phyloP scores from a whole-genome alignment of 257 asterid species.

The Fraxinus anomala region DNA sequence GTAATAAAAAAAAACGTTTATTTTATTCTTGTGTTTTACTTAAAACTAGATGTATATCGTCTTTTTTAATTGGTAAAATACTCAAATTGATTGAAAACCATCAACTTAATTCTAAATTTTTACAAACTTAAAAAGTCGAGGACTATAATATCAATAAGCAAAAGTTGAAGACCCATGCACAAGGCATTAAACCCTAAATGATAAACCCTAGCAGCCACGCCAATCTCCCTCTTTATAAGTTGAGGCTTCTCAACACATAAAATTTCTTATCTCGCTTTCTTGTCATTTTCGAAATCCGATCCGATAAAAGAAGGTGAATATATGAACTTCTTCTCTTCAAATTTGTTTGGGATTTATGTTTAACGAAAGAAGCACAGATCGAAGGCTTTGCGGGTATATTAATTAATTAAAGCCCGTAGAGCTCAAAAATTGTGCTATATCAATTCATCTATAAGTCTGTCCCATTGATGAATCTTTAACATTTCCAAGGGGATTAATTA shows the following conservation, averaged over 20 bases:
- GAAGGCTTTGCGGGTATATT: conserved; percentile 6
- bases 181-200: neutral
- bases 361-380: neutral
- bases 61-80: neutral
- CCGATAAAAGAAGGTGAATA: neutral
- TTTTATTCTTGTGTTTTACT: neutral
- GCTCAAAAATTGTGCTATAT: conserved; percentile 9
- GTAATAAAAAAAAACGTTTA: no score
- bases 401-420: neutral
- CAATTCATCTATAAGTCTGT: neutral
- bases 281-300: neutral
- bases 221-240: neutral
- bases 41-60: no score
- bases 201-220: neutral
- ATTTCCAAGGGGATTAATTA: conserved; percentile 28
- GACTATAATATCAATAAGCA: neutral
- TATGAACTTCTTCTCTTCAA: neutral
- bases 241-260: neutral
- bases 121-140: neutral
- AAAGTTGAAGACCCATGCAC: neutral
- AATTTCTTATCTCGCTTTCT: neutral
- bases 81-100: neutral
- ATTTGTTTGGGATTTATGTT: neutral
- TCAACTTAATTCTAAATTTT: neutral
- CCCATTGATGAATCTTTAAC: conserved; percentile 21